Base-by-base conservation (phyloP, 2,329 filamentous ascomycete species). In the Microsporum canis region DNA sequence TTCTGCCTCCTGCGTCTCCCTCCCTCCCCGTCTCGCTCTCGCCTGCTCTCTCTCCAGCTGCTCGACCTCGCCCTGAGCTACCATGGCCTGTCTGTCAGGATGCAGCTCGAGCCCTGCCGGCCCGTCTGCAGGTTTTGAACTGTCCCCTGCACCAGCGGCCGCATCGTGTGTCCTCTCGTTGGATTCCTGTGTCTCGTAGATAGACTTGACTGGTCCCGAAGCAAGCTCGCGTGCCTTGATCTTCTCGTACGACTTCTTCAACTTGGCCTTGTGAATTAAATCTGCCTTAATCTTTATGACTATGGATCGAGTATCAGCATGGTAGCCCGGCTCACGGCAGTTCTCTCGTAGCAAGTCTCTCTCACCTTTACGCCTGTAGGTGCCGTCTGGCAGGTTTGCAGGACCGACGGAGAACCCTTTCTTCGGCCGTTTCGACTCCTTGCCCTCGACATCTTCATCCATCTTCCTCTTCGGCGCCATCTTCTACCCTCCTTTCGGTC, bases 171-270 rank as follows among this genome's bases (percentile, higher is more conserved):
- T 64, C 59, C 69, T 64, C 59, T 74, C 70, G 57, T 72, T 66
- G 61, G 68, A 65, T 66, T 70, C 65, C 56, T 66, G 66, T 53
- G 60, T 67, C 58, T 63, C 63, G 67, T 76, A 69, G 65, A 73
- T 63, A 62, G 76, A 68, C 68, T 69, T 71, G 51, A 65, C 63
- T 8, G 45, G 67, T 7, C 68, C 64, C 41, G 71, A 67, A 43
- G 72, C 72, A 43, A 77, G 72, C 71, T 84, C 79, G 55, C 78
- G 76, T 45, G 84, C 85, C 74, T 91, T 92, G 65, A 96, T 79
- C 75, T 96, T 96, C 65, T 88, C 88, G 71, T 96, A 96, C 47
- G 88, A 84, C 75, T 96, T 95, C 76, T 92, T 94, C 64, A 96
- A 81, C 75, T 96, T 96, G 63, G 91, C 91, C 73, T 94, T 95